Evolutionary conservation across 306 rosid genomes (phyloP).

Genomic region (Alnus glutinosa): DNA sequence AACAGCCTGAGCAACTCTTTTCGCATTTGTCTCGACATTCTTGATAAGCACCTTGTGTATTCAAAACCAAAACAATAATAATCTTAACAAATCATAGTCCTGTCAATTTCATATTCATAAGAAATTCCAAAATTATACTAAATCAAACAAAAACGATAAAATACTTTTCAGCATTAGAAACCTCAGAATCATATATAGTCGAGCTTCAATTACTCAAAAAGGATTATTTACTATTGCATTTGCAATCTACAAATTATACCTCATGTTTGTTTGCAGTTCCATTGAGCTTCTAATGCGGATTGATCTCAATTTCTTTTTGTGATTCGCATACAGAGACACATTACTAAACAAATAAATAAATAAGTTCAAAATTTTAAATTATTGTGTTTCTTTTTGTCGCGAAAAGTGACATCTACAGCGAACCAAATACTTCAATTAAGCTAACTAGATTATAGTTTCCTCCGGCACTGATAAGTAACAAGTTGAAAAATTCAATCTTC

Average conservation of each 20-base stretch:
- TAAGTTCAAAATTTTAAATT: background rate
- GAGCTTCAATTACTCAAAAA: background rate
- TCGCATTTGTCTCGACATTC: conserved; percentile 57
- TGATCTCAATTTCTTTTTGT: background rate
- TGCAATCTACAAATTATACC: background rate
- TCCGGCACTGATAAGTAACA: background rate
- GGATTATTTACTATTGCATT: background rate
- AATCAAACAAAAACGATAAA: background rate
- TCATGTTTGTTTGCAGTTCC: background rate
- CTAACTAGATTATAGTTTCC: background rate
- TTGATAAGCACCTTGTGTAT: conserved; percentile 62
- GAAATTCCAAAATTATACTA: background rate
- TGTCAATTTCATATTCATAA: background rate
- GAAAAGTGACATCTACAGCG: background rate
- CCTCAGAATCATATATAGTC: background rate
- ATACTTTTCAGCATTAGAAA: background rate
- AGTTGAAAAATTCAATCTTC: background rate
- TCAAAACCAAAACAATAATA: background rate
- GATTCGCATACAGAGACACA: background rate
- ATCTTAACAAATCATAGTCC: background rate
- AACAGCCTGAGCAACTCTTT: conserved; percentile 66
- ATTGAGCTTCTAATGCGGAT: background rate
- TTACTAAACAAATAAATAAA: background rate
- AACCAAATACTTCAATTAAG: background rate
- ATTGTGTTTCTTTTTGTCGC: background rate